These are phyloP conservation scores for Cystobasidium onofrii DNA, from an alignment of 768 basidiomycete genomes.

Conservation along the genomic window DNA sequence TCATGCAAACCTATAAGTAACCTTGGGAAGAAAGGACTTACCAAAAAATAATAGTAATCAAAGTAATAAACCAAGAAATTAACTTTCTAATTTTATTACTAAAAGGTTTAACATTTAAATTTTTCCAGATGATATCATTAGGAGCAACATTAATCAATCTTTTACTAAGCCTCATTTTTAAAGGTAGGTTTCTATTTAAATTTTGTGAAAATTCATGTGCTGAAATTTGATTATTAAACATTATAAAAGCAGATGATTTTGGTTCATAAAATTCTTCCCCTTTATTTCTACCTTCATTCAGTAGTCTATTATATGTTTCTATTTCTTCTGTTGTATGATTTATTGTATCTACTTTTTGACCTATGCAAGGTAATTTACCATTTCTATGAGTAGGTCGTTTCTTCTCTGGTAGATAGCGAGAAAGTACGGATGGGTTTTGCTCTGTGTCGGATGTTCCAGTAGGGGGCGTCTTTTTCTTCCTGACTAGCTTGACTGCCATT, in stretches of 20 bases:
- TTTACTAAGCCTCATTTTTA: slow-evolving; percentile 37
- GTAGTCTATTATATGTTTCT: slow-evolving; percentile 48
- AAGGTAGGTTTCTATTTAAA: not conserved
- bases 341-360: slow-evolving; percentile 85
- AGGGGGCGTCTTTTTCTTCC: slow-evolving; percentile 42
- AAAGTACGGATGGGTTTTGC: slow-evolving; percentile 43
- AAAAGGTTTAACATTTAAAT: slow-evolving; percentile 80
- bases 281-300: slow-evolving; percentile 49
- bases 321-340: slow-evolving; percentile 68
- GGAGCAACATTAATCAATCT: slow-evolving; percentile 76
- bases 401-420: slow-evolving; percentile 60
- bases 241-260: slow-evolving; percentile 55
- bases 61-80: slow-evolving; percentile 47
- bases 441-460: slow-evolving; percentile 29
- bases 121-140: slow-evolving; percentile 82
- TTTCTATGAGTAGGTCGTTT: slow-evolving; percentile 67
- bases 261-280: slow-evolving; percentile 39
- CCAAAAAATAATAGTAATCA: slow-evolving; percentile 50
- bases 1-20: too few species aligned
- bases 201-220: slow-evolving; percentile 58
- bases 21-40: too few species aligned
- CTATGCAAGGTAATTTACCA: slow-evolving; percentile 55
- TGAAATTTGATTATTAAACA: slow-evolving; percentile 84
- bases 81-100: slow-evolving; percentile 62
- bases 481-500: slow-evolving; percentile 54